Conservation (phyloP, 495 filamentous ascomycete species). For the Aspergillus asperescens region DNA sequence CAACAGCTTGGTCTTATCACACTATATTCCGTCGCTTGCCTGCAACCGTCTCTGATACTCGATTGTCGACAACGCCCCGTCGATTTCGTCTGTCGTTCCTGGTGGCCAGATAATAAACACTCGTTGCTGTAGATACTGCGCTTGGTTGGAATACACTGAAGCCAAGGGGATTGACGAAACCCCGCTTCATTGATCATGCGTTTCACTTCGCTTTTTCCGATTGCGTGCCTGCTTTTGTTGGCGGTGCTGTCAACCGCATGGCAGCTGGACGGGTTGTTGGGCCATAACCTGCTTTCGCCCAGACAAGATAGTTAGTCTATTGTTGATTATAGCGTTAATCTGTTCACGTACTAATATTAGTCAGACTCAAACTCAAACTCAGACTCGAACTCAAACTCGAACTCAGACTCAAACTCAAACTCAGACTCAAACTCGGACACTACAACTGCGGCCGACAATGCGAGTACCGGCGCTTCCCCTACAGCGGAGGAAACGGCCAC, state of each 20-base stretch:
- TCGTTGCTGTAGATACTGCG: constrained; percentile 7
- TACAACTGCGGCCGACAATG: constrained; percentile 19
- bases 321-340: neutral
- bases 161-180: neutral
- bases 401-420: neutral
- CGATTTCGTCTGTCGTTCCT: neutral
- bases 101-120: neutral
- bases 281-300: constrained; percentile 28
- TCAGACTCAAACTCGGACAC: constrained; percentile 14
- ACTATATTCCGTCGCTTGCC: neutral
- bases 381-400: constrained; percentile 7
- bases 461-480: constrained; percentile 22
- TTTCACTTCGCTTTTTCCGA: constrained; percentile 23
- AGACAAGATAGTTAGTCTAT: constrained; percentile 32
- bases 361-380: neutral
- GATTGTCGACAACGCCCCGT: neutral
- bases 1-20: neutral
- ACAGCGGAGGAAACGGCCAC: constrained; percentile 8
- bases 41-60: neutral
- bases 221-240: constrained; percentile 40
- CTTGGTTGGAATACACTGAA: neutral
- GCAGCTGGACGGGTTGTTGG: constrained; percentile 35
- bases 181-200: constrained; percentile 29
- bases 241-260: constrained; percentile 45
- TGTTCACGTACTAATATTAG: neutral